Evolutionary conservation across 2,329 filamentous ascomycete genomes (phyloP).

Genomic region (Botrytis fabae): DNA sequence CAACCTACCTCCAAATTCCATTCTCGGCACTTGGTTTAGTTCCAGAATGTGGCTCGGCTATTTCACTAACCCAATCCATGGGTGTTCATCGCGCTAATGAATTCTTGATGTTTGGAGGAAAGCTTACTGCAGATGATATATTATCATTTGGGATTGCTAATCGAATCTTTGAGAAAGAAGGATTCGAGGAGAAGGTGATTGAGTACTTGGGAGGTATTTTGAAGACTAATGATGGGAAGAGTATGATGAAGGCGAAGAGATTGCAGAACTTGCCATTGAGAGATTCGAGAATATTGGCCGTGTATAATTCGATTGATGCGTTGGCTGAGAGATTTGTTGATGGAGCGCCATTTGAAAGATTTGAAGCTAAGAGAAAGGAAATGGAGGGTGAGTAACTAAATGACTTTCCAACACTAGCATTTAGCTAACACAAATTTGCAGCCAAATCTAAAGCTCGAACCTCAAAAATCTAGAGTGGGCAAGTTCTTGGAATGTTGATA

Average conservation of each 20-base stretch:
- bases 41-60: slow-evolving; percentile 50
- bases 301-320: slow-evolving; percentile 50
- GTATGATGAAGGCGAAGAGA: slow-evolving; percentile 54
- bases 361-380: slow-evolving; percentile 44
- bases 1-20: slow-evolving; percentile 50
- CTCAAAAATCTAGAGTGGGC: slow-evolving; percentile 30
- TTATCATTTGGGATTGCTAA: slow-evolving; percentile 49
- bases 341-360: slow-evolving; percentile 47
- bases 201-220: slow-evolving; percentile 48
- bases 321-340: slow-evolving; percentile 51
- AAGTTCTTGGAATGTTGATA: too few species aligned
- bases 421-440: slow-evolving; percentile 3
- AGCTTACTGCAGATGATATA: slow-evolving; percentile 47
- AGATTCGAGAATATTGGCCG: slow-evolving; percentile 47
- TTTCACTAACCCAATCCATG: slow-evolving; percentile 49
- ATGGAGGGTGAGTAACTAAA: slow-evolving; percentile 33
- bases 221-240: slow-evolving; percentile 49
- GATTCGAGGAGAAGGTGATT: slow-evolving; percentile 46
- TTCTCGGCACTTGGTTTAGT: slow-evolving; percentile 51
- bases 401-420: too few species aligned
- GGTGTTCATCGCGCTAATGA: slow-evolving; percentile 53
- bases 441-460: slow-evolving; percentile 31
- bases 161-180: slow-evolving; percentile 45
- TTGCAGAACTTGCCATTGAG: slow-evolving; percentile 49
- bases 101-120: slow-evolving; percentile 53